A percentile compares a stretch with the other conserved stretches of the same genome.
Evolutionary conservation across 148 eudicot species (phyloP).

Genomic region (Spergularia bocconei): DNA sequence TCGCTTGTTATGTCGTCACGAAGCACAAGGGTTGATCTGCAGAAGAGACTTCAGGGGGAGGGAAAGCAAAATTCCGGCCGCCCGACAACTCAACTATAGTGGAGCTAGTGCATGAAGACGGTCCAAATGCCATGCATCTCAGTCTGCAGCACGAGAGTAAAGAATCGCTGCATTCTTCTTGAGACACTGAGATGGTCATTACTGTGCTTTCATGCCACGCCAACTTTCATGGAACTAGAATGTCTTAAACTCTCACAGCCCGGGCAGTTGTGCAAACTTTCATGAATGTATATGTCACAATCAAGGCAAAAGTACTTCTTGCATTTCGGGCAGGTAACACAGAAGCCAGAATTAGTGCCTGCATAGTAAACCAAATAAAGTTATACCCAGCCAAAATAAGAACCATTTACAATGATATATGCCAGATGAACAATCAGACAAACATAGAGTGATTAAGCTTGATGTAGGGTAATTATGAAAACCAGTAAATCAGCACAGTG

Average conservation of each 20-base stretch:
- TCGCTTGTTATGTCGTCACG: no score
- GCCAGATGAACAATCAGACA: neutral
- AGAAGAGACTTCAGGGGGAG: no score
- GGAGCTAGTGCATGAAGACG: neutral
- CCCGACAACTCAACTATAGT: neutral
- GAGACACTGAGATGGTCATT: neutral
- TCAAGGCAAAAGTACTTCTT: conserved; percentile 74
- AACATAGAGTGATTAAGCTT: neutral
- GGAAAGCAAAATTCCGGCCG: no score
- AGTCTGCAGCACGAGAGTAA: conserved; percentile 2
- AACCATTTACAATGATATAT: neutral
- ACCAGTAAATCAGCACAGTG: neutral
- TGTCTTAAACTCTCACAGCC: conserved; percentile 82
- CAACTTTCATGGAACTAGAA: conserved; percentile 36
- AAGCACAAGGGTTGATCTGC: no score
- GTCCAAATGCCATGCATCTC: neutral
- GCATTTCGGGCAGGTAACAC: conserved; percentile 78
- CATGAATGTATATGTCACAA: conserved; percentile 95
- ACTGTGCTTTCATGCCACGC: conserved; percentile 17
- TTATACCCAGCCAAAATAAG: neutral
- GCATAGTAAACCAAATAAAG: conserved; percentile 29
- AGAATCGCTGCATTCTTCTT: neutral
- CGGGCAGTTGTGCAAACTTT: conserved; percentile 93
- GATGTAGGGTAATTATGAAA: neutral
- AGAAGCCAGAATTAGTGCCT: conserved; percentile 54